phyloP scores from a whole-genome alignment of 306 rosid species.

The Cotoneaster glaucophyllus region DNA sequence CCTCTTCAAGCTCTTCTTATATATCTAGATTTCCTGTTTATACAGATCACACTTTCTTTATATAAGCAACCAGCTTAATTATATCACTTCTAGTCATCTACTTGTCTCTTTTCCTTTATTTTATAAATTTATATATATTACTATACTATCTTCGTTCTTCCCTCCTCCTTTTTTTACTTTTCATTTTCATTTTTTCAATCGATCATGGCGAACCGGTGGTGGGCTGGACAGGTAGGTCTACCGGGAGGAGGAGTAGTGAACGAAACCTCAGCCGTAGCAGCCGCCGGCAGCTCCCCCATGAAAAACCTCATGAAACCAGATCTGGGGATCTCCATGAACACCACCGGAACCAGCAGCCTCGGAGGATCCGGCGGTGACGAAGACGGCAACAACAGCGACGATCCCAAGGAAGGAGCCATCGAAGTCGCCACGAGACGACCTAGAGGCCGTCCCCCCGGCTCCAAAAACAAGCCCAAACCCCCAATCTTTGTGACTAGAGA shows the following conservation, averaged over 20 bases:
- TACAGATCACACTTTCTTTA: not conserved
- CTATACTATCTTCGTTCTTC: not conserved
- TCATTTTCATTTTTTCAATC: not conserved
- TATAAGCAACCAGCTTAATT: not conserved
- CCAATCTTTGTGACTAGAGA: constrained; percentile 75
- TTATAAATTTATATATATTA: not conserved
- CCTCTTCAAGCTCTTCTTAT: not conserved
- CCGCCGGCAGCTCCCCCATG: constrained; percentile 24
- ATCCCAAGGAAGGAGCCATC: constrained; percentile 63
- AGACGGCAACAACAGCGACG: constrained; percentile 60
- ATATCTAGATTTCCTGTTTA: not conserved
- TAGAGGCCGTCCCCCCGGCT: constrained; percentile 66
- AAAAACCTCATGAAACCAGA: constrained; percentile 43
- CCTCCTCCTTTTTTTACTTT: not conserved
- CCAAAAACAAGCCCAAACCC: constrained; percentile 73
- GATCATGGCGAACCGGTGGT: constrained; percentile 79
- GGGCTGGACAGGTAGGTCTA: constrained; percentile 60
- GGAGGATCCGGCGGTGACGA: constrained; percentile 39
- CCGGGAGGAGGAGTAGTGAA: constrained; percentile 31
- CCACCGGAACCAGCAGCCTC: constrained; percentile 1
- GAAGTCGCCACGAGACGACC: constrained; percentile 50
- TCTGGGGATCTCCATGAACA: constrained; percentile 66
- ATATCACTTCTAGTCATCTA: no score
- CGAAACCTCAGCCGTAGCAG: constrained; percentile 20
- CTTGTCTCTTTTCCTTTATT: not conserved